Evolutionary conservation across 768 basidiomycete species (phyloP).

Genomic region (Lenzites betulinus): DNA sequence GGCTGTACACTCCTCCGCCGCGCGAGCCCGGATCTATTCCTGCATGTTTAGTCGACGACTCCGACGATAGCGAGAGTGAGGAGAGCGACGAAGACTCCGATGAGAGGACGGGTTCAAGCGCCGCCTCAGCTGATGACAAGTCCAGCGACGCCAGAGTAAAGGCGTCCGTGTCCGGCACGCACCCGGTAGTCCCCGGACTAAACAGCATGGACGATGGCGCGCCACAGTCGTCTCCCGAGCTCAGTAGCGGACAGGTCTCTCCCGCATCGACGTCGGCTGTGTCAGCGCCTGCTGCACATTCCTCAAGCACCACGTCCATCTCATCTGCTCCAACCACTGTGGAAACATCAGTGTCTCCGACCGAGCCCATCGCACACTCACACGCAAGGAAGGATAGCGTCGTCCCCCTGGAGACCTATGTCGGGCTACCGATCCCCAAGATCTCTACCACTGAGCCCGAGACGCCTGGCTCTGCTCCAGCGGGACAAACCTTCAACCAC

Average conservation of each 20-base stretch:
- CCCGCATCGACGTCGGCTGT: constrained; percentile 33
- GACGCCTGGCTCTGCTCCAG: constrained; percentile 30
- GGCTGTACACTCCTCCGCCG: constrained; percentile 46
- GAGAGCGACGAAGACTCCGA: constrained; percentile 35
- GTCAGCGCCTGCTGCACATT: background rate
- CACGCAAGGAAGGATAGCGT: constrained; percentile 20
- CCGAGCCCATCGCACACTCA: background rate
- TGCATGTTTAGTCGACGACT: constrained; percentile 9
- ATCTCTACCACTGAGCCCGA: constrained; percentile 56
- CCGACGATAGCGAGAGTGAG: constrained; percentile 22
- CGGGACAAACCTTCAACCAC: background rate
- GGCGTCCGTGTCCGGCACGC: background rate
- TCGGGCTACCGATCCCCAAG: constrained; percentile 50
- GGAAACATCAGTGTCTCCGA: constrained; percentile 1
- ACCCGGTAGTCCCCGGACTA: constrained; percentile 2
- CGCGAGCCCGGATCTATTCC: constrained; percentile 6
- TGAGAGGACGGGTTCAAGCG: background rate
- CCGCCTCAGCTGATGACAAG: background rate
- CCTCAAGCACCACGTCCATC: constrained; percentile 16
- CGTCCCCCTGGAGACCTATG: constrained; percentile 32
- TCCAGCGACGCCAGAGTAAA: constrained; percentile 1
- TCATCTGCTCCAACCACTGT: constrained; percentile 31
- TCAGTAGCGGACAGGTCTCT: constrained; percentile 21
- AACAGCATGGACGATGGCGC: constrained; percentile 4
- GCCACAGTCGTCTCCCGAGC: constrained; percentile 19